phyloP scores from a whole-genome alignment of 2,329 filamentous ascomycete genomes.

The Talaromyces islandicus region DNA sequence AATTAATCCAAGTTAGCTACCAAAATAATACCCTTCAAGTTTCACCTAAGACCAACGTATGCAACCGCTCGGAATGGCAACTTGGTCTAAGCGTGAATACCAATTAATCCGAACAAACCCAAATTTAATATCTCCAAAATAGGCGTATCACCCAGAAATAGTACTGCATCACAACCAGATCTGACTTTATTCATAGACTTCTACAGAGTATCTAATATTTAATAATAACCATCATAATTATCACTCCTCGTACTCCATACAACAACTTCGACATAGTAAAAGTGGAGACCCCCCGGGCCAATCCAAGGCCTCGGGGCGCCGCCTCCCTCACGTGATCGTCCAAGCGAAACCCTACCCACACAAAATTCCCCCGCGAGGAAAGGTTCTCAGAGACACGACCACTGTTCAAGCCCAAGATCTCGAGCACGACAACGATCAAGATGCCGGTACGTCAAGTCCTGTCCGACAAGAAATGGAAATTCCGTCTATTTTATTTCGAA shows the following conservation, averaged over 20 bases:
- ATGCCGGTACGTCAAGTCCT: conserved; percentile 46
- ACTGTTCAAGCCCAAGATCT: conserved; percentile 30
- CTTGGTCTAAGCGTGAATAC: neutral
- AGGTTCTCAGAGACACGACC: conserved; percentile 28
- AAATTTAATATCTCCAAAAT: neutral
- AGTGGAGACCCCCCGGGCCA: neutral
- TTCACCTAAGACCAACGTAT: no score
- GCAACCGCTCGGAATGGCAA: neutral
- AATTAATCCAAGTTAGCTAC: no score
- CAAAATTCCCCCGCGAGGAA: conserved; percentile 29
- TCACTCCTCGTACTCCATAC: no score
- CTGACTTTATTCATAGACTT: no score
- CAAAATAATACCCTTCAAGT: no score
- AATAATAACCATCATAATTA: no score
- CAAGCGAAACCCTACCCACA: conserved; percentile 39
- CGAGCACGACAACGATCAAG: conserved; percentile 42
- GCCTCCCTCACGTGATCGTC: conserved; percentile 27
- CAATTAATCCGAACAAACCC: no score
- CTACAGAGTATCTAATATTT: no score
- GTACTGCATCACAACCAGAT: no score
- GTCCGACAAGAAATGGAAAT: neutral
- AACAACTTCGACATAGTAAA: no score
- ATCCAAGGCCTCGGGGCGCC: neutral
- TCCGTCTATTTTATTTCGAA: neutral
- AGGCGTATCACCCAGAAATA: neutral